Evolutionary conservation across 768 basidiomycete species (phyloP), one percentile per base, ranked within the genome.

Genomic region (Trametes elegans): DNA sequence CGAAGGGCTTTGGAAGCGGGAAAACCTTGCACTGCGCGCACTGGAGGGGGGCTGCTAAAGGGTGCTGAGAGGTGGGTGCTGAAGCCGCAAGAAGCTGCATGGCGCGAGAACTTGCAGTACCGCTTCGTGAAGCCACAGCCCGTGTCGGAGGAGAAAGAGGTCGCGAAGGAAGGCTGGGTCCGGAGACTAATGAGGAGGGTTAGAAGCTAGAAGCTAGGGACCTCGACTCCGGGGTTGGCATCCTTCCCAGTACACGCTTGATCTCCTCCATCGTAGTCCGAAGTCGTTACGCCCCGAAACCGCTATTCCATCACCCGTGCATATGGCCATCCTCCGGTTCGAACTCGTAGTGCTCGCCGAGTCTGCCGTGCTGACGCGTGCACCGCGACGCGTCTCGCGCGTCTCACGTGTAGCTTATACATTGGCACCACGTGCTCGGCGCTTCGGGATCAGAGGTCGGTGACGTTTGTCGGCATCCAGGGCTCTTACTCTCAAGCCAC

Each of bases 1-100:
- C 28, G 82, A 77, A 0, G 81, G 80, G 1, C 77, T 90, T 3
- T 90, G 88, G 88, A 56, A 83, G 59, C 74, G 73, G 49, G 88
- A 91, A 67, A 74, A 76, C 14, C 83, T 78, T 73, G 21, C 68
- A 8, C 78, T 90, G 74, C 80, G 88, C 7, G 82, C 76, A 73
- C 55, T 79, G 46, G 88, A 90, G 68, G 75, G 53, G 64, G 69
- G 28, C 59, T 88, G 36, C 74, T 89, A 16, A 65, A 72, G 16
- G 62, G 71, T 14, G 74, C 82, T 0, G 70, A 75, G 54, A 74
- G 71, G 29, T 80, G 78, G 57, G 48, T 66, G 52, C 23, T 61
- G 19, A 53, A 49, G 24, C 49, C 55, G 1, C 57, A 54, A 27
- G 61, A 58, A 35, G 32, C 23, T 2, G 53, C 54, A 18, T 46